Evolutionary conservation across 208 protist genomes (phyloP).

Genomic region (Jaenimonas drosophilae): DNA sequence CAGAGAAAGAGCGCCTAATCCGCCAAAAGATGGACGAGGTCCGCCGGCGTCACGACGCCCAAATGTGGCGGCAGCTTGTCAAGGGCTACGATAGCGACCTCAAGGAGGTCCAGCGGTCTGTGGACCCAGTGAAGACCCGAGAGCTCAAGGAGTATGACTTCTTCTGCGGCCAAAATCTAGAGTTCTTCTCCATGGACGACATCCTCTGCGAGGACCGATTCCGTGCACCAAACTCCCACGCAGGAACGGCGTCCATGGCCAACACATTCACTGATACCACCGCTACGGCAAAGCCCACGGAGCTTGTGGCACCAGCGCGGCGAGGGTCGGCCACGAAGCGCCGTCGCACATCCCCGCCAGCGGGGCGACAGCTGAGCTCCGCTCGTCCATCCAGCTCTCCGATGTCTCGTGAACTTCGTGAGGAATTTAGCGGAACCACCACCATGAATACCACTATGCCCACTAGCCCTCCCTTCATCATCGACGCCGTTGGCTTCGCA

Average conservation of each 20-base stretch:
- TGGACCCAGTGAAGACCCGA: slow-evolving; percentile 22
- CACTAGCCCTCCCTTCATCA: slow-evolving; percentile 27
- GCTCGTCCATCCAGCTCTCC: neutral
- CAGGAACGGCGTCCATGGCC: neutral
- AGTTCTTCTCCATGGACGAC: slow-evolving; percentile 58
- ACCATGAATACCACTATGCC: neutral
- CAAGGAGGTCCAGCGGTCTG: slow-evolving; percentile 10
- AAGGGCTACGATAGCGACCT: slow-evolving; percentile 25
- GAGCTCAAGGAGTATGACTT: slow-evolving; percentile 31
- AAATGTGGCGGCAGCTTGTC: slow-evolving; percentile 21
- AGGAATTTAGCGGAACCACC: neutral
- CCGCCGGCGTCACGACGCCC: slow-evolving; percentile 18
- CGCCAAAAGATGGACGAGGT: slow-evolving; percentile 30
- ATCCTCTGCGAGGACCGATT: slow-evolving; percentile 23
- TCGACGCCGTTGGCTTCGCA: slow-evolving; percentile 71
- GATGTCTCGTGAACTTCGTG: neutral
- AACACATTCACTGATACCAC: no score
- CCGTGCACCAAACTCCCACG: neutral
- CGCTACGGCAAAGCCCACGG: neutral
- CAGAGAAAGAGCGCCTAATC: slow-evolving; percentile 15
- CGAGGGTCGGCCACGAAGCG: neutral
- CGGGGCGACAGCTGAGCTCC: neutral
- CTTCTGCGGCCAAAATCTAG: slow-evolving; percentile 33
- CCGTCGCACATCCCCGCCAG: neutral
- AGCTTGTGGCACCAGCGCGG: neutral